Percentiles rank a stretch among this genome's conserved stretches.
Evolutionary conservation across 306 rosid genomes (phyloP).

Genomic region (Abrus precatorius): DNA sequence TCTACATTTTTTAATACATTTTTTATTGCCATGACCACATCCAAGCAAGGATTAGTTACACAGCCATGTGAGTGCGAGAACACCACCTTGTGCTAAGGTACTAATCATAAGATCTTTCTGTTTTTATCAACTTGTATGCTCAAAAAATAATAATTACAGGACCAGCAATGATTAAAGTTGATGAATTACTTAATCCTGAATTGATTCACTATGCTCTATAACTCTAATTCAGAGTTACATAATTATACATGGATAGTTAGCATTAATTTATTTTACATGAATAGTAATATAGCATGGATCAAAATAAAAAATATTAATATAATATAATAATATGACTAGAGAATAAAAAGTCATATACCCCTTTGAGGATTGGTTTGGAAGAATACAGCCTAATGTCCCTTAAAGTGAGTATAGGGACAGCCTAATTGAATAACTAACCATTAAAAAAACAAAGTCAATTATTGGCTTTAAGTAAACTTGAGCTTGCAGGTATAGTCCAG

Average conservation of each 20-base stretch:
- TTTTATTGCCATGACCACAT: too few species aligned
- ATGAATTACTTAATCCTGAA: neutral
- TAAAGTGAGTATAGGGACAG: constrained; percentile 53
- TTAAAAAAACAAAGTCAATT: constrained; percentile 39
- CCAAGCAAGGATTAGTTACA: too few species aligned
- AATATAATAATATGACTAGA: constrained; percentile 27
- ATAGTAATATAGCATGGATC: neutral
- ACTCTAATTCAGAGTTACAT: neutral
- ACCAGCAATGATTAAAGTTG: neutral
- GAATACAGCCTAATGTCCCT: constrained; percentile 37
- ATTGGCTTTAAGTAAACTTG: constrained; percentile 42
- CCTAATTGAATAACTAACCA: constrained; percentile 40
- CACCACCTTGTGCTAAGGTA: neutral
- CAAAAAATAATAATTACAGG: neutral
- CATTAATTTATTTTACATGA: neutral
- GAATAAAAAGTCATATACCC: constrained; percentile 41
- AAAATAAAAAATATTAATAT: neutral
- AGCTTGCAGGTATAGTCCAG: constrained; percentile 27
- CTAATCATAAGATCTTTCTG: neutral
- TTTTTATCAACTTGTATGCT: neutral
- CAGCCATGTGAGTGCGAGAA: too few species aligned
- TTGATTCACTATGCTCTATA: neutral
- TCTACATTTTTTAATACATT: too few species aligned
- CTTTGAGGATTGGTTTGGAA: neutral
- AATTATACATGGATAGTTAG: too few species aligned